A percentile compares a stretch with the other conserved stretches of the same genome.
Evolutionary conservation across 495 filamentous ascomycete species (phyloP).

Genomic region (Chaetomium tenue): DNA sequence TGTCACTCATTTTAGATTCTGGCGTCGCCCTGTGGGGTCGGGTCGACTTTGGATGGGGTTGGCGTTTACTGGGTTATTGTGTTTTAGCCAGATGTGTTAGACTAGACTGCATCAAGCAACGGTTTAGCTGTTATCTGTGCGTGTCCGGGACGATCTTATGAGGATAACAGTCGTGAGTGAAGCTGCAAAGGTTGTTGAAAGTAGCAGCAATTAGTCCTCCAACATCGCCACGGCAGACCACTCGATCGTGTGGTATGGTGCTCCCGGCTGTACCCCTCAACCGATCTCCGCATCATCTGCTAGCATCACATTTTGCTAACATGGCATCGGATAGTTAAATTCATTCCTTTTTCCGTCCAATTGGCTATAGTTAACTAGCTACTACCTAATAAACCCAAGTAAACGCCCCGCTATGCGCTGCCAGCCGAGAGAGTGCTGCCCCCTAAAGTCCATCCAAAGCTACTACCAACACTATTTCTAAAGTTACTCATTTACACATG

Average conservation of each 20-base stretch:
- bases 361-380: neutral
- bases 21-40: neutral
- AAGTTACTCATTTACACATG: neutral
- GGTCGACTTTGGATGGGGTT: constrained; percentile 11
- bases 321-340: no score
- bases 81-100: neutral
- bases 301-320: no score
- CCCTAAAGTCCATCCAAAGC: neutral
- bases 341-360: neutral
- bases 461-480: neutral
- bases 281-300: no score
- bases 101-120: neutral
- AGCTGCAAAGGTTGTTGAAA: no score
- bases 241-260: no score
- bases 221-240: no score
- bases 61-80: neutral
- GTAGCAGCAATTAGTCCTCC: no score
- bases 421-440: neutral
- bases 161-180: no score
- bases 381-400: neutral
- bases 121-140: neutral
- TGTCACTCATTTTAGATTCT: constrained; percentile 7
- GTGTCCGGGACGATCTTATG: neutral
- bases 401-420: constrained; percentile 17
- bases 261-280: no score